Conservation (phyloP, 345 rosid species). For the Populus tremula region DNA sequence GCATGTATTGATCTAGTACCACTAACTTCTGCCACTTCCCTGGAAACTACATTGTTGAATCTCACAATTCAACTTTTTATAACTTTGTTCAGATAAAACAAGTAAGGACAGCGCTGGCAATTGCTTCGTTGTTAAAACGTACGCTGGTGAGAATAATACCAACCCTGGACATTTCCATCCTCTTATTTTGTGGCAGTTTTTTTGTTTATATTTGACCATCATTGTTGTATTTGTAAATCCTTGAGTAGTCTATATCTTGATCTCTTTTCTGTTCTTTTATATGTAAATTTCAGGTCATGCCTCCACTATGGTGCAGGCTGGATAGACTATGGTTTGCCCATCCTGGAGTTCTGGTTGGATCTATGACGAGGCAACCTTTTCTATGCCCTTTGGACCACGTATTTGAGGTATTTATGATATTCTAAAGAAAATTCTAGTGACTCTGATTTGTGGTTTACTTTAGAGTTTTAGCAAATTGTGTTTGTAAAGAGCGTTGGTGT, state of each 20-base stretch:
- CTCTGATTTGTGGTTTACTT: neutral
- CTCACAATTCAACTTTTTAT: conserved; percentile 21
- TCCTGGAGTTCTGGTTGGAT: conserved; percentile 85
- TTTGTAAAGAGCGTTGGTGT: neutral
- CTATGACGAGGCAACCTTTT: conserved; percentile 93
- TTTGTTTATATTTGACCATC: neutral
- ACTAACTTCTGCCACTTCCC: conserved; percentile 17
- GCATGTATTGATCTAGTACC: conserved; percentile 24
- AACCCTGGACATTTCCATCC: neutral
- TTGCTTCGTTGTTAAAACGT: conserved; percentile 80
- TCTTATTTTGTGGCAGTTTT: neutral
- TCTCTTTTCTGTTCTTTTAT: conserved; percentile 18
- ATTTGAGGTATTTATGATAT: conserved; percentile 61
- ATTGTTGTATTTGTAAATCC: neutral
- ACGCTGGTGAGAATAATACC: conserved; percentile 64
- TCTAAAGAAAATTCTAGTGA: conserved; percentile 4
- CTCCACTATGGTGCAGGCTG: conserved; percentile 97
- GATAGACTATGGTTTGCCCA: conserved; percentile 98
- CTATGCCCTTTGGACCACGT: conserved; percentile 97
- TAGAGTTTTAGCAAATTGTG: neutral
- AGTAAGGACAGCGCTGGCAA: conserved; percentile 86
- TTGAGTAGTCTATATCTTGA: neutral
- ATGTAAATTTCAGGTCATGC: conserved; percentile 68
- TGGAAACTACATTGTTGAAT: conserved; percentile 7
- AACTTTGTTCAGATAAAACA: conserved; percentile 67